phyloP scores from a whole-genome alignment of 1,284 basidiomycete species.

The Malassezia sp. region DNA sequence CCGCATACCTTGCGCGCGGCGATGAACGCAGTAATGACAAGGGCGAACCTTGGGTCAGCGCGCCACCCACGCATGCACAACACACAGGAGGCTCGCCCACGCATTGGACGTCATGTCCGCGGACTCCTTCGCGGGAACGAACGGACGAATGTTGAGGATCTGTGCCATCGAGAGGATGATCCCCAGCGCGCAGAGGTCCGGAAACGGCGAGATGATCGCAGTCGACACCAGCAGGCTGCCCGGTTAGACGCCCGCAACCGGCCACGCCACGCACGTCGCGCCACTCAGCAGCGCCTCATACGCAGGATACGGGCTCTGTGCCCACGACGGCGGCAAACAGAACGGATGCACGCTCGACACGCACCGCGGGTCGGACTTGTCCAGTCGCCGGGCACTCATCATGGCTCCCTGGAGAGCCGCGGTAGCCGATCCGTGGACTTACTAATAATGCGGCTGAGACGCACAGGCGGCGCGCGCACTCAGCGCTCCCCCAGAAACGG shows the following conservation, averaged over 20 bases:
- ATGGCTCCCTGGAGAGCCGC: neutral
- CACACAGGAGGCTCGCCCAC: conserved; percentile 12
- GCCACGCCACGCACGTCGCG: conserved; percentile 2
- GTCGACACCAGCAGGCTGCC: conserved; percentile 7
- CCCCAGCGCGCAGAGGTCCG: conserved; percentile 7
- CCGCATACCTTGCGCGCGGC: conserved; percentile 9
- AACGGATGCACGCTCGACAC: conserved; percentile 2
- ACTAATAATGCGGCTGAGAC: no score
- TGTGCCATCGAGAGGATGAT: conserved; percentile 1
- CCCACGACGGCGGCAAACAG: conserved; percentile 4
- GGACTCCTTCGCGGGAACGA: conserved; percentile 1
- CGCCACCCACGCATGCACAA: no score
- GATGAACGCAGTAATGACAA: neutral
- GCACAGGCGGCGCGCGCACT: no score
- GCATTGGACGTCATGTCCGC: conserved; percentile 8
- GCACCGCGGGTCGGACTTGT: conserved; percentile 9
- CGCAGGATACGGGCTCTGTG: neutral
- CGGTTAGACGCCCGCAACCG: no score
- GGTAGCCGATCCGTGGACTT: no score
- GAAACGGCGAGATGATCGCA: conserved; percentile 8
- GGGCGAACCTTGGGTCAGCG: conserved; percentile 3
- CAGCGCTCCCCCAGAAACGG: no score
- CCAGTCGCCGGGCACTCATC: conserved; percentile 8
- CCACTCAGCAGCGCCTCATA: conserved; percentile 8
- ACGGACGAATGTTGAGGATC: conserved; percentile 7